Percentiles rank a stretch among this genome's conserved stretches.
These are phyloP conservation scores for Penicillium pulvis DNA, from an alignment of 495 filamentous ascomycete species.

Conservation along the genomic window DNA sequence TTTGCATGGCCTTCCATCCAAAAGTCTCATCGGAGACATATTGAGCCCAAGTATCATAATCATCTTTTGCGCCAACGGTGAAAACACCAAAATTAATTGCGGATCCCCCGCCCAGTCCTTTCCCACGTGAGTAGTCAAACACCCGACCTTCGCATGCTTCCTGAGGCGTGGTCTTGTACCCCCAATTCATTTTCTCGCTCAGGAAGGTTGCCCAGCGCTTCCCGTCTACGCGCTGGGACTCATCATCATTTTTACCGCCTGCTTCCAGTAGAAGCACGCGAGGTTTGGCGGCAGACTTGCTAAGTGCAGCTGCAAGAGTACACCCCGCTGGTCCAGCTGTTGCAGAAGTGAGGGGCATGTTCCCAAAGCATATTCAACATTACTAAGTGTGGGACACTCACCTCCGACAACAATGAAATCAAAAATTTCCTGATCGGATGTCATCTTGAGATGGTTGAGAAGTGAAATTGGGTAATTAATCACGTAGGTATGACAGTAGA, in stretches of 20 bases:
- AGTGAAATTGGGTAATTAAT: not conserved
- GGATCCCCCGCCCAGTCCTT: slow-evolving; percentile 60
- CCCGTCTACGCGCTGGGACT: slow-evolving; percentile 47
- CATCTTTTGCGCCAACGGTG: slow-evolving; percentile 56
- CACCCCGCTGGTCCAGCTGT: slow-evolving; percentile 61
- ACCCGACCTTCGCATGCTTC: slow-evolving; percentile 48
- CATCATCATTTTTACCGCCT: slow-evolving; percentile 52
- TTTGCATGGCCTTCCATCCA: slow-evolving; percentile 50
- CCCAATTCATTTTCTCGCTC: slow-evolving; percentile 56
- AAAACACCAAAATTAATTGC: slow-evolving; percentile 67
- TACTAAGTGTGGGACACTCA: slow-evolving; percentile 24
- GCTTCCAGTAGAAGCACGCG: slow-evolving; percentile 61
- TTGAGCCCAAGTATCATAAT: slow-evolving; percentile 60
- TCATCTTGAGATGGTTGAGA: not conserved
- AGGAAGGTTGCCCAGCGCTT: slow-evolving; percentile 55
- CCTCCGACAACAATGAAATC: slow-evolving; percentile 61
- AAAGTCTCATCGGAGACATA: slow-evolving; percentile 47
- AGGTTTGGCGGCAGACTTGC: slow-evolving; percentile 44
- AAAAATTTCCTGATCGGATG: slow-evolving; percentile 21
- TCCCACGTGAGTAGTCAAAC: slow-evolving; percentile 60
- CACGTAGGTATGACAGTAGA: not conserved
- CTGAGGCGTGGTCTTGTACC: slow-evolving; percentile 61
- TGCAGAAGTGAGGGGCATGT: not conserved
- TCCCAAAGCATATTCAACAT: not conserved
- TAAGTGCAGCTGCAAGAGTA: slow-evolving; percentile 48